Base-by-base conservation (phyloP, 345 rosid genomes). In the Kandelia obovata region DNA sequence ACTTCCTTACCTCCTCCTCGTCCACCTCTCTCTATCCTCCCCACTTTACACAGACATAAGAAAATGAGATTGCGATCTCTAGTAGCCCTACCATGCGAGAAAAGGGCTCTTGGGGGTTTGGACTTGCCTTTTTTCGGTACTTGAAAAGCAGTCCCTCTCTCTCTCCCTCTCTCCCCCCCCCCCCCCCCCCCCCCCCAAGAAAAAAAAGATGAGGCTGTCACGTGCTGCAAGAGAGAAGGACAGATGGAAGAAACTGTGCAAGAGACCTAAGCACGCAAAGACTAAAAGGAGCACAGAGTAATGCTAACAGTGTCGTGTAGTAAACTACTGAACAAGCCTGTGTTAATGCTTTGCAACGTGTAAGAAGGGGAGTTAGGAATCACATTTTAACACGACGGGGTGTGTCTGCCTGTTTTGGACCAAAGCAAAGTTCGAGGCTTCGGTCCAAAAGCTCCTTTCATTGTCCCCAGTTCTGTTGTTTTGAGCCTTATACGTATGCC, bases 211-310 rank as follows among this genome's bases (percentile, higher is more conserved):
- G 61, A 64, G 66, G 32, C 59, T 49, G 80, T 86, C 94, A 88
- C 94, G 91, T 88, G 94, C 83, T 75, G 71, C 62, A 47, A 78
- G 77, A 73, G 70, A 77, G 77, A 80, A 58, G 47, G 37, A 70
- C 69, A 62, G 76, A 59, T 62, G 72, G 53, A 67, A 58, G 6
- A 27, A 23, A 27, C 31, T 56, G 28, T 16, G 16, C 32, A 56
- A 56, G 58, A 26, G 58, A 23, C 58, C 30, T 11, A 55, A 55
- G 58, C 27, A 21, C 28, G n/a, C 23, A 7, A 23, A 23, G 5
- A 56, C 30, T 10, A 21, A 8, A 56, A 3, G 59, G 4, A n/a
- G 59, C 9, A 27, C 16, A 21, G 59, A 62, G 27, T 52, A 7
- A 74, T 72, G 78, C 58, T 34, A 34, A 34, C 37, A 73, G 70